Conservation (phyloP, 371 early-diverging fungal species). For the Apophysomyces variabilis region DNA sequence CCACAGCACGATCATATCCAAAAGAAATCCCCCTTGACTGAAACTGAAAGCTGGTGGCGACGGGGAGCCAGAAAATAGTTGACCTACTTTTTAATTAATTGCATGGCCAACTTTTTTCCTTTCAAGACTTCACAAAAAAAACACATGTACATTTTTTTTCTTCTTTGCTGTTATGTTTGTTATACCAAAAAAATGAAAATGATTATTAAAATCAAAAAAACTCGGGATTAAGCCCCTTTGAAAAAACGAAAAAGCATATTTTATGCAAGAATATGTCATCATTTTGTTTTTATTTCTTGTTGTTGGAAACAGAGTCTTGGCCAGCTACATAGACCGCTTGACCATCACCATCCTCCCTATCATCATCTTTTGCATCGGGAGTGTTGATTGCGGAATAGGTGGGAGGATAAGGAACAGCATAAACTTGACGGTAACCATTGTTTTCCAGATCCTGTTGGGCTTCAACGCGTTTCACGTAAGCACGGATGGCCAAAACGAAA, state of each 20-base stretch:
- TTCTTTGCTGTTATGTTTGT: no score
- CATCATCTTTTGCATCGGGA: slow-evolving; percentile 16
- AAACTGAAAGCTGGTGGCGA: slow-evolving; percentile 4
- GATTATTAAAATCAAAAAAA: no score
- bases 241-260: no score
- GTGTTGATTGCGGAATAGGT: slow-evolving; percentile 18
- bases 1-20: neutral
- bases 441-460: slow-evolving; percentile 20
- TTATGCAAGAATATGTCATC: no score
- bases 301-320: slow-evolving; percentile 45
- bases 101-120: no score
- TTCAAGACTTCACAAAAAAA: no score
- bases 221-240: neutral
- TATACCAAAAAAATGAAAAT: no score
- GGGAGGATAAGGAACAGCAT: slow-evolving; percentile 32
- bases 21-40: neutral
- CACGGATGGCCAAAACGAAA: slow-evolving; percentile 49
- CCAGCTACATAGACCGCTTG: slow-evolving; percentile 45
- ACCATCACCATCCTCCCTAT: neutral
- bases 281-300: slow-evolving; percentile 33
- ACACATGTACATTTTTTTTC: no score
- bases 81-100: no score
- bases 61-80: neutral
- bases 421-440: slow-evolving; percentile 10
- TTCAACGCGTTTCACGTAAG: slow-evolving; percentile 34